phyloP scores from a whole-genome alignment of 2,329 filamentous ascomycete species.

The Claviceps paspali region DNA sequence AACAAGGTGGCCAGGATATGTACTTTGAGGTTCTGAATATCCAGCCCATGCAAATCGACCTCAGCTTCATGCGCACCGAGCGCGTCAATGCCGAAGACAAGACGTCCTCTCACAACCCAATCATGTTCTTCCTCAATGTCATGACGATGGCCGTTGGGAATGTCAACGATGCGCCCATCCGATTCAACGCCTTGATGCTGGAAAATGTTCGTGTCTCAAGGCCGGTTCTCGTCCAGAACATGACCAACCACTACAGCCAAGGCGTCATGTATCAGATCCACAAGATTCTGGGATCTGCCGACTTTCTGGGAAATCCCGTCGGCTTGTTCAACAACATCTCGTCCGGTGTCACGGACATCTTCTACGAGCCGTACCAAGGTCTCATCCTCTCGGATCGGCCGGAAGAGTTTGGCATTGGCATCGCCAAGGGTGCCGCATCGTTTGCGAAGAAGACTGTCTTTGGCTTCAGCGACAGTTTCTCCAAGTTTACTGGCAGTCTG shows the following conservation, averaged over 20 bases:
- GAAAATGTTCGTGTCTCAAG: slow-evolving; percentile 91
- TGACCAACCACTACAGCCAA: slow-evolving; percentile 91
- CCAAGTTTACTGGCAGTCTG: slow-evolving; percentile 93
- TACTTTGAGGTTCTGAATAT: slow-evolving; percentile 97
- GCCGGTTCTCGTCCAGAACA: slow-evolving; percentile 66
- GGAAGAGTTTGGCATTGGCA: slow-evolving; percentile 85
- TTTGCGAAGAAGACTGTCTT: slow-evolving; percentile 99
- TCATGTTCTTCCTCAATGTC: slow-evolving; percentile 98
- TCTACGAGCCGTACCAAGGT: slow-evolving; percentile 98
- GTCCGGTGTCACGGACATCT: slow-evolving; percentile 93
- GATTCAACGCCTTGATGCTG: slow-evolving; percentile 82
- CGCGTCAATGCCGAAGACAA: slow-evolving; percentile 93
- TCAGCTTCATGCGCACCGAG: slow-evolving; percentile 95
- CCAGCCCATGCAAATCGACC: slow-evolving; percentile 93
- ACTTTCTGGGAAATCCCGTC: slow-evolving; percentile 95
- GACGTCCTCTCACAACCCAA: slow-evolving; percentile 73
- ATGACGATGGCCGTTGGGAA: slow-evolving; percentile 99
- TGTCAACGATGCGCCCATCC: slow-evolving; percentile 91
- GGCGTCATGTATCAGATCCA: slow-evolving; percentile 93
- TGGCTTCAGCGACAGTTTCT: slow-evolving; percentile 91
- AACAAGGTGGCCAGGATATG: slow-evolving; percentile 78
- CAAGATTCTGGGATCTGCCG: slow-evolving; percentile 90
- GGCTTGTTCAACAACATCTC: slow-evolving; percentile 97
- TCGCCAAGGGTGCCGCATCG: slow-evolving; percentile 89
- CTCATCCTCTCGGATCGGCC: slow-evolving; percentile 92